Conservation (phyloP, 108 stramenopile species). For the Thalassiosira profunda region DNA sequence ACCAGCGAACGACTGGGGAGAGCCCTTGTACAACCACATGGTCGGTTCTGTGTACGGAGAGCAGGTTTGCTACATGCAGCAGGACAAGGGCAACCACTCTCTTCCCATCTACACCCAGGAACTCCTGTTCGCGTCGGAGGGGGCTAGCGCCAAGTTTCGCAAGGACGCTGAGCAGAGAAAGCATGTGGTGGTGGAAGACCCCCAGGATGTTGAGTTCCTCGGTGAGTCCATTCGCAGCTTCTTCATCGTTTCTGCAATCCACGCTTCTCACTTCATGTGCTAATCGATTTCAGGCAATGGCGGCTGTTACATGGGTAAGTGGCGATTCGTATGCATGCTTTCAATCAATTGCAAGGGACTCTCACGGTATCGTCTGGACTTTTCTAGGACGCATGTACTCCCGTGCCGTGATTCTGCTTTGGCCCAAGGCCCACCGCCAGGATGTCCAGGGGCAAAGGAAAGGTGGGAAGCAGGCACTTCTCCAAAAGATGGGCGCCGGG, state of each 20-base stretch:
- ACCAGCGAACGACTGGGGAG: background rate
- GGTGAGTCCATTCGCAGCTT: background rate
- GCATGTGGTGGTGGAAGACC: background rate
- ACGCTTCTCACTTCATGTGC: background rate
- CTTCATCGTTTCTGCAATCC: background rate
- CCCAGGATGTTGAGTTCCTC: background rate
- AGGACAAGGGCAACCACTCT: conserved; percentile 1
- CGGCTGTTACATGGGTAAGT: too few species aligned
- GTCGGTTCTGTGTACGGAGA: conserved; percentile 8
- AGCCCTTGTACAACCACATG: background rate
- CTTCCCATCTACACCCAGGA: conserved; percentile 27
- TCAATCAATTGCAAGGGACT: too few species aligned
- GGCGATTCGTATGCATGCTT: too few species aligned
- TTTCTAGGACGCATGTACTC: conserved; percentile 11
- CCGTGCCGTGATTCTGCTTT: conserved; percentile 17
- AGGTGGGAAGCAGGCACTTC: too few species aligned
- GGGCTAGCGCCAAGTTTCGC: conserved; percentile 7
- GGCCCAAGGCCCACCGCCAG: conserved; percentile 22
- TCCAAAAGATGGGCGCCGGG: too few species aligned
- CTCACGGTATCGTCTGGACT: too few species aligned
- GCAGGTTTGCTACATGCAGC: background rate
- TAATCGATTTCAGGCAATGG: too few species aligned
- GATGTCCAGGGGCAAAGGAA: conserved; percentile 5
- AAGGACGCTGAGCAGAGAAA: background rate
- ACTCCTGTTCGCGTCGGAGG: conserved; percentile 20